These are phyloP conservation scores for Hymenotorrendiella dingleyae DNA, from an alignment of 2,329 filamentous ascomycete species.

Conservation along the genomic window DNA sequence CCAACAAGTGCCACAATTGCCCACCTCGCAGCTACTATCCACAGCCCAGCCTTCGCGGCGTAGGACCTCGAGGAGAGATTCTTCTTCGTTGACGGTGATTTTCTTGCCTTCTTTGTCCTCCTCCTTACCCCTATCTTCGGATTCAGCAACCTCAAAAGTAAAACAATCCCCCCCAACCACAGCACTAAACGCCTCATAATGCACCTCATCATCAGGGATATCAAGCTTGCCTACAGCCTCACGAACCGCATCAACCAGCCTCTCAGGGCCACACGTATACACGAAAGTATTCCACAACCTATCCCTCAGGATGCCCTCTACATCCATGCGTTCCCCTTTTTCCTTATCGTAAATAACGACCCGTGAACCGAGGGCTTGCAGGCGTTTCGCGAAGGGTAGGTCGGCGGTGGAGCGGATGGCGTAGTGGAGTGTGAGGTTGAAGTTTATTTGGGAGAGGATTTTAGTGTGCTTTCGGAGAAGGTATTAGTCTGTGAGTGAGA, in stretches of 20 bases:
- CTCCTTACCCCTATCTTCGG: constrained; percentile 27
- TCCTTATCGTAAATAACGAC: constrained; percentile 48
- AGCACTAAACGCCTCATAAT: constrained; percentile 55
- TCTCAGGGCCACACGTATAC: constrained; percentile 54
- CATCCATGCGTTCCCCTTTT: constrained; percentile 46
- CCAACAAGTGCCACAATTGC: constrained; percentile 39
- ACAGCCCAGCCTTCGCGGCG: constrained; percentile 35
- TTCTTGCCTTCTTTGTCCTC: too few species aligned
- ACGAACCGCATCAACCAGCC: constrained; percentile 49
- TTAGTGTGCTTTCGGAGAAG: too few species aligned
- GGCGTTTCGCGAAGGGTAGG: constrained; percentile 46
- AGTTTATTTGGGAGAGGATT: too few species aligned
- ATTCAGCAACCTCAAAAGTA: constrained; percentile 42
- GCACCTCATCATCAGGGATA: constrained; percentile 45
- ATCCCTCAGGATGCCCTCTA: constrained; percentile 39
- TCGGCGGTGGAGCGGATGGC: constrained; percentile 48
- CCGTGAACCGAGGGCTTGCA: constrained; percentile 37
- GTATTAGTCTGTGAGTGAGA: too few species aligned
- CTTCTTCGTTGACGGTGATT: constrained; percentile 38
- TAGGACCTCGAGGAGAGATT: constrained; percentile 37
- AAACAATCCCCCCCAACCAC: constrained; percentile 53
- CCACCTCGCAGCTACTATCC: constrained; percentile 37
- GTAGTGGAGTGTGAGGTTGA: constrained; percentile 50
- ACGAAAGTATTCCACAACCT: constrained; percentile 50
- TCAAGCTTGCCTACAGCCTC: constrained; percentile 36